Conservation (phyloP, 2,329 filamentous ascomycete genomes). For the Aspergillus sp. region DNA sequence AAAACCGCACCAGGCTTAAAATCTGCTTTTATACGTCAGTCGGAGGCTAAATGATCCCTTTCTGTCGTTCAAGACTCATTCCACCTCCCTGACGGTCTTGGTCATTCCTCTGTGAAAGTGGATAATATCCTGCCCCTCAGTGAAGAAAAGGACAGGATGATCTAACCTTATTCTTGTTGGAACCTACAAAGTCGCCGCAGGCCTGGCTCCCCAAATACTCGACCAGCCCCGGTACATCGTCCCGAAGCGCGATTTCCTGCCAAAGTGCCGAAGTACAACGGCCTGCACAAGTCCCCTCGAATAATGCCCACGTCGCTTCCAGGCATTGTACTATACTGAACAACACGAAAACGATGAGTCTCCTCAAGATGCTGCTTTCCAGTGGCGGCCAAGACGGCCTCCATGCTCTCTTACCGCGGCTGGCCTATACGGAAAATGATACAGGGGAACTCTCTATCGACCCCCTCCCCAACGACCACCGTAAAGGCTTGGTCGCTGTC, state of each 20-base stretch:
- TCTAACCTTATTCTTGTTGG: background rate
- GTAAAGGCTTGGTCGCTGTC: slow-evolving; percentile 48
- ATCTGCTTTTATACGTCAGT: slow-evolving; percentile 5
- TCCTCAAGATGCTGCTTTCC: slow-evolving; percentile 12
- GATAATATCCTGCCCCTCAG: background rate
- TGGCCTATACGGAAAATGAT: slow-evolving; percentile 17
- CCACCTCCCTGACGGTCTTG: background rate
- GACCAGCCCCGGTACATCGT: background rate
- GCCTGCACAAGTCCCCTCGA: background rate
- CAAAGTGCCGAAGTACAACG: background rate
- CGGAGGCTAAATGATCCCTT: background rate
- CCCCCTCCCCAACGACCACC: slow-evolving; percentile 35
- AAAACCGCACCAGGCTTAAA: slow-evolving; percentile 1
- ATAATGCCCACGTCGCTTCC: slow-evolving; percentile 14
- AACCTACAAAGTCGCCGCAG: background rate
- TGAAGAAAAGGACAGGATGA: background rate
- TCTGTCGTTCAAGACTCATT: background rate
- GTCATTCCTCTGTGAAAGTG: background rate
- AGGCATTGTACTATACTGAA: background rate
- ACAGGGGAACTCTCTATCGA: slow-evolving; percentile 27
- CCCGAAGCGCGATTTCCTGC: background rate
- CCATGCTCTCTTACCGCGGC: slow-evolving; percentile 21
- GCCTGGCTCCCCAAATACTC: background rate
- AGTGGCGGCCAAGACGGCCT: slow-evolving; percentile 16
- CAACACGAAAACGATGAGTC: slow-evolving; percentile 15